Evolutionary conservation across 805 yeast genomes (phyloP), one percentile per base, ranked within the genome.

Genomic region (Yarrowia deformans): DNA sequence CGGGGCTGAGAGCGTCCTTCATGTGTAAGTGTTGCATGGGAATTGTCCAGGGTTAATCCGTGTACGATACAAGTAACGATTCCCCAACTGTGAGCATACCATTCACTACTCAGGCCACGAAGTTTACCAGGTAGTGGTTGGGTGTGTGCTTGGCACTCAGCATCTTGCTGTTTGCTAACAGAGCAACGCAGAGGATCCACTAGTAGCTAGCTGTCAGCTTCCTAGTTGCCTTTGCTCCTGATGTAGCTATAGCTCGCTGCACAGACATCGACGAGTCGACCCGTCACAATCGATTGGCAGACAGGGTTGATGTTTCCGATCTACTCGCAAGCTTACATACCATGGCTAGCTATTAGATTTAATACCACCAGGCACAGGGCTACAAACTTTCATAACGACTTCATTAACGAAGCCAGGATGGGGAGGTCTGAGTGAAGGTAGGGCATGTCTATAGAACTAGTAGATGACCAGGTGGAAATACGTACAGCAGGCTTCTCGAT

Each of bases 341-440:
- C 4, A 23, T 23, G 3, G 29, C 29, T 23, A 23, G 4, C 29
- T 23, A 23, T 23, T 23, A 23, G 29, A 46, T 23, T 46, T 46
- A 46, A 19, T 46, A 23, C 50, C 23, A 46, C 29, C 29, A 23
- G 4, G 29, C 29, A 23, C 50, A 46, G 32, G 50, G n/a, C 34
- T 18, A 16, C 50, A 46, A 34, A 46, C 50, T 46, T 46, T 46
- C 50, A 46, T 46, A 46, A 19, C 12, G 29, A 45, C 9, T 45
- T 45, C 48, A 45, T 23, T 45, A 45, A 3, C 10, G 48, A 18
- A 45, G 48, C 8, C 13, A 45, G 48, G 48, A 14, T 45, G 46
- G 46, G 46, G 46, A 14, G n/a, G 29, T 23, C 29, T 23, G 29
- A 4, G 29, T 23, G 29, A 23, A 23, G 3, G 4, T 4, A 23